These are phyloP conservation scores for Trichoderma koningiopsis DNA, from an alignment of 2,329 filamentous ascomycete species.

Conservation along the genomic window DNA sequence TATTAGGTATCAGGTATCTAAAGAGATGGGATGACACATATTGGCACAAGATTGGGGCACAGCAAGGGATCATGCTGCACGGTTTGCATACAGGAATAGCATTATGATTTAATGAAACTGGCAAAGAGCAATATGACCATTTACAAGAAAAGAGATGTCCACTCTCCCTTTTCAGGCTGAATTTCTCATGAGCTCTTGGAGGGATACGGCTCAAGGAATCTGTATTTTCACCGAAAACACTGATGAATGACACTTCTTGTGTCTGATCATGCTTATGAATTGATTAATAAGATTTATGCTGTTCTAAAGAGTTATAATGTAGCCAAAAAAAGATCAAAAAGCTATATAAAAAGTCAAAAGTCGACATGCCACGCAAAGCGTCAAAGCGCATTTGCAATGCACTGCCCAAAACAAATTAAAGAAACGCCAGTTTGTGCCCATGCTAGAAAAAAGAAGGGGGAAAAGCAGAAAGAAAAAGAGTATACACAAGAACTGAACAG, in stretches of 20 bases:
- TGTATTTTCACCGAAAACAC: not conserved
- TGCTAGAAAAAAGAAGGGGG: not conserved
- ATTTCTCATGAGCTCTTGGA: not conserved
- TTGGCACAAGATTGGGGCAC: not conserved
- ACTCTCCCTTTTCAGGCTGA: not conserved
- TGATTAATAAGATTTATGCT: not conserved
- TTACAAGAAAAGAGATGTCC: not conserved
- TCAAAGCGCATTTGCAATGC: not conserved
- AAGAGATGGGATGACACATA: not conserved
- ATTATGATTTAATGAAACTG: slow-evolving; percentile 7
- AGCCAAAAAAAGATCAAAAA: not conserved
- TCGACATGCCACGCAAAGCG: not conserved
- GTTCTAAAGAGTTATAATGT: not conserved
- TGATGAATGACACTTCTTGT: not conserved
- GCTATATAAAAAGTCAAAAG: not conserved
- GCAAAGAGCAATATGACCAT: not conserved
- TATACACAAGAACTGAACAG: slow-evolving; percentile 16
- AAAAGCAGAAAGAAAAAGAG: too few species aligned
- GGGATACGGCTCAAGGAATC: not conserved
- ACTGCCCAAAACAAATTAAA: not conserved
- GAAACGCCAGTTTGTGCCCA: not conserved
- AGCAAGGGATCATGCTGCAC: not conserved
- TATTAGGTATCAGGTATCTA: not conserved
- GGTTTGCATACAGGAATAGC: not conserved
- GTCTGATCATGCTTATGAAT: not conserved